Conservation (phyloP, 208 protist genomes). For the Herpetomonas samuelpessoai region DNA sequence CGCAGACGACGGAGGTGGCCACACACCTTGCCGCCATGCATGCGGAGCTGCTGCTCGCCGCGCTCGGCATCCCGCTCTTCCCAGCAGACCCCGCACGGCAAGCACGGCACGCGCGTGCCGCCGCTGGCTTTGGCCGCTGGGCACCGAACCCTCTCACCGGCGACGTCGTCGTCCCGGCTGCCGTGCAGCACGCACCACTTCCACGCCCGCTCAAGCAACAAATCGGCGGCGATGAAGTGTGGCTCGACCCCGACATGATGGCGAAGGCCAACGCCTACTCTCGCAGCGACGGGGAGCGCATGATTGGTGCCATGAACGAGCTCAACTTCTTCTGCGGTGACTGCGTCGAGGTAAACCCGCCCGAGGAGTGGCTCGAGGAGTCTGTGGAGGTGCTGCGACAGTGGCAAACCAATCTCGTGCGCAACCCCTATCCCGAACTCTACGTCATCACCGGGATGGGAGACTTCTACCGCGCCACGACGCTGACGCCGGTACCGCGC, state of each 20-base stretch:
- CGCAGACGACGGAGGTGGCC: slow-evolving; percentile 53
- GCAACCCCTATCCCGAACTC: slow-evolving; percentile 54
- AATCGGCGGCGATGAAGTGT: slow-evolving; percentile 62
- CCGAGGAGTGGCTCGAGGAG: slow-evolving; percentile 43
- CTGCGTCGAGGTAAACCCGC: slow-evolving; percentile 65
- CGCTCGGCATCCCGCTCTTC: slow-evolving; percentile 57
- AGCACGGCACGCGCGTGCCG: slow-evolving; percentile 52
- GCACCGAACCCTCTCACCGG: slow-evolving; percentile 40
- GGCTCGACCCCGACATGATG: slow-evolving; percentile 39
- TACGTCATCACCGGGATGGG: slow-evolving; percentile 75
- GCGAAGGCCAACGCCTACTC: slow-evolving; percentile 15
- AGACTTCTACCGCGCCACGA: slow-evolving; percentile 63
- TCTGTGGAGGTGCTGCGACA: slow-evolving; percentile 35
- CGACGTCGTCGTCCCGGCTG: slow-evolving; percentile 15
- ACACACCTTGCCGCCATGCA: slow-evolving; percentile 83
- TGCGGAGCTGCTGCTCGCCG: slow-evolving; percentile 76
- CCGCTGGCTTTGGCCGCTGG: slow-evolving; percentile 67
- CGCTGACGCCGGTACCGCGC: slow-evolving; percentile 59
- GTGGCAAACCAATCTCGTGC: slow-evolving; percentile 65
- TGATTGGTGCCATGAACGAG: slow-evolving; percentile 54
- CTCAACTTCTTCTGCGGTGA: slow-evolving; percentile 40
- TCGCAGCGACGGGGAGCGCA: slow-evolving; percentile 50
- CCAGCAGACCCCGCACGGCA: slow-evolving; percentile 44
- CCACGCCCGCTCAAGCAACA: slow-evolving; percentile 76
- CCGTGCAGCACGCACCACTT: slow-evolving; percentile 37